These are phyloP conservation scores for Cystofilobasidium bisporidii DNA, from an alignment of 768 basidiomycete genomes.

Conservation along the genomic window DNA sequence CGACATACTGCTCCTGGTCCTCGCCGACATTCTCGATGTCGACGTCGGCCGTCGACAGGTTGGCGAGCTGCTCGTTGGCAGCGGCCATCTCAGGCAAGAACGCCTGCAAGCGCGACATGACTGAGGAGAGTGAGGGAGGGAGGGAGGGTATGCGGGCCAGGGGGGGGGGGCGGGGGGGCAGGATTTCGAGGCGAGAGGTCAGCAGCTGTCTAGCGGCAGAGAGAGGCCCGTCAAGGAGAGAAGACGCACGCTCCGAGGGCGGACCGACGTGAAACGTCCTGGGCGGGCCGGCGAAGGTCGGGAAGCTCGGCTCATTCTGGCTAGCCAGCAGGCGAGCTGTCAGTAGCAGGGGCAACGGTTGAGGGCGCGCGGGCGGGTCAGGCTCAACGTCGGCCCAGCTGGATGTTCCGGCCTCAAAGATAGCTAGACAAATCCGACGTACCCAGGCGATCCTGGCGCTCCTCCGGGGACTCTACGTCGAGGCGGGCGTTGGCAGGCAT, in stretches of 20 bases:
- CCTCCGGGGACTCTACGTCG: slow-evolving; percentile 23
- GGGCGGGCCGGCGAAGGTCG: slow-evolving; percentile 7
- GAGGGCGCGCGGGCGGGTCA: not conserved
- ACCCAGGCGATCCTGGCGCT: slow-evolving; percentile 20
- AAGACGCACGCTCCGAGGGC: slow-evolving; percentile 20
- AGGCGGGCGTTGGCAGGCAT: slow-evolving; percentile 11
- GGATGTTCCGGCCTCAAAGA: too few relatives aligned
- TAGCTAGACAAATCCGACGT: not conserved
- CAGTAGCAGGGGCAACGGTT: not conserved
- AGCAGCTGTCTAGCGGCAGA: too few relatives aligned
- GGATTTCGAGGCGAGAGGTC: not conserved
- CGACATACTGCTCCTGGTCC: slow-evolving; percentile 23
- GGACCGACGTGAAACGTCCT: slow-evolving; percentile 17
- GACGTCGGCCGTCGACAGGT: slow-evolving; percentile 2
- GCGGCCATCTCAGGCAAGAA: slow-evolving; percentile 23
- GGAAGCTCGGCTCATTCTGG: not conserved
- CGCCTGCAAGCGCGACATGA: slow-evolving; percentile 23
- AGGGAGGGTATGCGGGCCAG: not conserved
- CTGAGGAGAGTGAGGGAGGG: not conserved
- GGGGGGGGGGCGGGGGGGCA: too few relatives aligned
- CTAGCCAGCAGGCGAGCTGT: slow-evolving; percentile 3
- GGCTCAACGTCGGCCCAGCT: too few relatives aligned
- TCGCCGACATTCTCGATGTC: slow-evolving; percentile 27
- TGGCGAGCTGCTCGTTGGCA: slow-evolving; percentile 18
- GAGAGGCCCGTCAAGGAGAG: too few relatives aligned